Evolutionary conservation across 2,329 filamentous ascomycete genomes (phyloP).

Genomic region (Ophiostoma sp.): DNA sequence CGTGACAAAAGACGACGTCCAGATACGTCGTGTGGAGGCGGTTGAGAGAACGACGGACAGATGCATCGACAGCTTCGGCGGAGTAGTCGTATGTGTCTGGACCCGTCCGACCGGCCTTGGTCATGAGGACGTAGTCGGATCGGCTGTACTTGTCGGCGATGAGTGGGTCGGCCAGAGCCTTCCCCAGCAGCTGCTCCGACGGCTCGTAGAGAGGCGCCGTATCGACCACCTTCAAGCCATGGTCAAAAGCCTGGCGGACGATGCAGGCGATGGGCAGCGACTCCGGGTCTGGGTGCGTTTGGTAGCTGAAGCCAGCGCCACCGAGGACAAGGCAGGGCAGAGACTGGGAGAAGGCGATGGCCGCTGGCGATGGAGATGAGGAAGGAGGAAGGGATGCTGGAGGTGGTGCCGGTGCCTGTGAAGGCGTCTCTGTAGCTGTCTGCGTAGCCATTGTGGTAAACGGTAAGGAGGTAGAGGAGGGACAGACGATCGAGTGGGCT

Average conservation of each 20-base stretch:
- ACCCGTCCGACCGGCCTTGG: constrained; percentile 15
- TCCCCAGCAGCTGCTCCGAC: constrained; percentile 20
- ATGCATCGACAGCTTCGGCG: background rate
- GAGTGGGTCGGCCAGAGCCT: background rate
- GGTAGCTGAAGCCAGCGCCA: constrained; percentile 21
- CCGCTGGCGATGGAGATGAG: background rate
- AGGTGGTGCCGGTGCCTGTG: background rate
- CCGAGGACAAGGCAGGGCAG: constrained; percentile 40
- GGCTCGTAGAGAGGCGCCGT: constrained; percentile 21
- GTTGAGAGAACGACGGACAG: constrained; percentile 4
- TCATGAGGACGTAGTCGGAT: constrained; percentile 20
- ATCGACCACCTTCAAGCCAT: constrained; percentile 18
- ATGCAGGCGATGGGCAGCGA: constrained; percentile 18
- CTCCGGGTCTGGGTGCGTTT: constrained; percentile 17
- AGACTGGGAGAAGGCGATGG: background rate
- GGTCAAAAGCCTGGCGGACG: constrained; percentile 16
- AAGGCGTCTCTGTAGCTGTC: background rate
- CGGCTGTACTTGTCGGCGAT: constrained; percentile 20
- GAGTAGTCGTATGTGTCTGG: constrained; percentile 18
- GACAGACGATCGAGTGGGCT: background rate
- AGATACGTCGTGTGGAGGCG: constrained; percentile 1
- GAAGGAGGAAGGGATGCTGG: background rate
- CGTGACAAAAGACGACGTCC: constrained; percentile 23
- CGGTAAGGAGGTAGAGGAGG: background rate
- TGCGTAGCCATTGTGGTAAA: background rate